phyloP scores from a whole-genome alignment of 257 asterid genomes.

The Penstemon barbatus region DNA sequence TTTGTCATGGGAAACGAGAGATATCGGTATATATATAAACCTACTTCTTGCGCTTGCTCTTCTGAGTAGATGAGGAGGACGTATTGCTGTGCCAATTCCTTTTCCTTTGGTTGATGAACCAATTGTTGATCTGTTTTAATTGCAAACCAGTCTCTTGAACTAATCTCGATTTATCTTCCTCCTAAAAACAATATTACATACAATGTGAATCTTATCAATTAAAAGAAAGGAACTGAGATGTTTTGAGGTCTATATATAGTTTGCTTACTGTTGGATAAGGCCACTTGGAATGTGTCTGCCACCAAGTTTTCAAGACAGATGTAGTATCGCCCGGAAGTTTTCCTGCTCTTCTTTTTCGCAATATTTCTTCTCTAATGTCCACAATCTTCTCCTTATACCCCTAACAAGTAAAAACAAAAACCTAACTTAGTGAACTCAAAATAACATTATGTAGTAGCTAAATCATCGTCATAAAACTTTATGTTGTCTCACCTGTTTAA shows the following conservation, averaged over 20 bases:
- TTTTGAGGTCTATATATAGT: background rate
- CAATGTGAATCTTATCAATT: background rate
- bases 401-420: conserved; percentile 28
- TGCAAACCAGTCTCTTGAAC: conserved; percentile 56
- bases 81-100: conserved; percentile 56
- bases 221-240: background rate
- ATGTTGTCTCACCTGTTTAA: conserved; percentile 68
- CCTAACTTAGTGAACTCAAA: background rate
- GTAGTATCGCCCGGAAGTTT: conserved; percentile 85
- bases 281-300: conserved; percentile 91
- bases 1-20: no score
- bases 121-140: conserved; percentile 51
- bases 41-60: conserved; percentile 53
- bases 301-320: conserved; percentile 73
- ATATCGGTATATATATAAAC: background rate
- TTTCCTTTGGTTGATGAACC: conserved; percentile 56
- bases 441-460: background rate
- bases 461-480: background rate
- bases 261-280: conserved; percentile 76
- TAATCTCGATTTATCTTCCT: conserved; percentile 52
- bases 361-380: conserved; percentile 62
- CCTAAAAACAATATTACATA: conserved; percentile 23
- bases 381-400: conserved; percentile 65
- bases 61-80: conserved; percentile 40
- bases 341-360: conserved; percentile 81